A percentile compares a stretch with the other conserved stretches of the same genome.
phyloP scores from a whole-genome alignment of 2,329 filamentous ascomycete species.

The Cladosporium colombiae region DNA sequence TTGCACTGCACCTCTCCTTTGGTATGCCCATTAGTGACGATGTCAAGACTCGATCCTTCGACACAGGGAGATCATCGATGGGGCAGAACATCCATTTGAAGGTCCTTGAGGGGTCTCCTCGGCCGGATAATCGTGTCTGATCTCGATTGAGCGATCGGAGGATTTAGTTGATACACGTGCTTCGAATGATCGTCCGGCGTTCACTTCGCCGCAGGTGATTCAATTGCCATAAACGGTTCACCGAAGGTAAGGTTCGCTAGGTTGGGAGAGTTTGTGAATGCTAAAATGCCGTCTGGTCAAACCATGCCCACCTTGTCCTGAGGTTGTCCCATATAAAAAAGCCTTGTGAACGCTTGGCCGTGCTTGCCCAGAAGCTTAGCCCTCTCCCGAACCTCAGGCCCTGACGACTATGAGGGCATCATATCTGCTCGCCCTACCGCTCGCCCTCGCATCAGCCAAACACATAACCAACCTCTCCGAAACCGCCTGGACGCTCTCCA shows the following conservation, averaged over 20 bases:
- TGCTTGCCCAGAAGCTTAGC: slow-evolving; percentile 3
- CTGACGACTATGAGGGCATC: not conserved
- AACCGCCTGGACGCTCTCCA: slow-evolving; percentile 37
- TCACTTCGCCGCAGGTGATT: not conserved
- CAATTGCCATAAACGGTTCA: not conserved
- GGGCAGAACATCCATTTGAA: not conserved
- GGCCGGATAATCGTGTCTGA: not conserved
- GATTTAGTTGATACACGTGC: not conserved
- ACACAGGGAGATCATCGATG: not conserved
- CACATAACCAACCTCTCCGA: not conserved
- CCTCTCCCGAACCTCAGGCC: not conserved
- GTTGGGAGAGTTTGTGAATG: not conserved
- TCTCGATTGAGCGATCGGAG: not conserved
- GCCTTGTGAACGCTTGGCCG: not conserved
- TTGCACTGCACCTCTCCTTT: not conserved
- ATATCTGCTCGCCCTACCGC: not conserved
- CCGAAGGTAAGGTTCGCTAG: not conserved
- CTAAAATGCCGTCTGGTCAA: not conserved
- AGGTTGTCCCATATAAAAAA: not conserved
- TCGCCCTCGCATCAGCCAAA: not conserved
- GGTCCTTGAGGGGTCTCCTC: not conserved
- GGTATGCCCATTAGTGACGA: not conserved
- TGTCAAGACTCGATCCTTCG: not conserved
- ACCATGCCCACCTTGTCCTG: not conserved
- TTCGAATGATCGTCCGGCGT: not conserved